Conservation (phyloP, 768 basidiomycete species). For the Myochromella boudieri region DNA sequence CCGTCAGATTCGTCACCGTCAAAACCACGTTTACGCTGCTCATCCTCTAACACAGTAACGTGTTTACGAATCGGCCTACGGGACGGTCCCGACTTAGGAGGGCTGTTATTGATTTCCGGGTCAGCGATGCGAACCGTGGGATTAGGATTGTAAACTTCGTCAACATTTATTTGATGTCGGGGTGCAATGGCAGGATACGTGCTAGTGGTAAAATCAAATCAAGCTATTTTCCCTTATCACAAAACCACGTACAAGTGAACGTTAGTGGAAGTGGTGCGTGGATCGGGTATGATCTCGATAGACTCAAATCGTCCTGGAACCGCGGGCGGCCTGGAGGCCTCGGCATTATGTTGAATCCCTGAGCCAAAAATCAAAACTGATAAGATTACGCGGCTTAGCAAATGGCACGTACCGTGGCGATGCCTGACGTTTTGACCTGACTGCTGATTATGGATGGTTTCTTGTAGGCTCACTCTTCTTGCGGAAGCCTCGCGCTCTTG, state of each 20-base stretch:
- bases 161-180: too few species aligned
- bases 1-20: slow-evolving; percentile 43
- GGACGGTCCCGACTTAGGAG: slow-evolving; percentile 19
- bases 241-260: slow-evolving; percentile 12
- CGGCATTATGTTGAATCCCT: slow-evolving; percentile 21
- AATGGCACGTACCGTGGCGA: slow-evolving; percentile 40
- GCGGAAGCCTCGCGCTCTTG: slow-evolving; percentile 47
- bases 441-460: slow-evolving; percentile 35
- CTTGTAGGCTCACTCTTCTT: slow-evolving; percentile 30
- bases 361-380: slow-evolving; percentile 18
- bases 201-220: too few species aligned
- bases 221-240: too few species aligned
- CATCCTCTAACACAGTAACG: slow-evolving; percentile 28
- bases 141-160: slow-evolving; percentile 38
- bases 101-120: slow-evolving; percentile 16
- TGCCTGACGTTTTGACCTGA: slow-evolving; percentile 43
- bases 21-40: slow-evolving; percentile 38
- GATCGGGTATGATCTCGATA: slow-evolving; percentile 13
- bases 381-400: slow-evolving; percentile 21
- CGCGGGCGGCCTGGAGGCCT: slow-evolving; percentile 18
- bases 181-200: too few species aligned
- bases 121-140: slow-evolving; percentile 20
- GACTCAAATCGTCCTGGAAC: slow-evolving; percentile 25
- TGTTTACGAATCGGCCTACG: slow-evolving; percentile 32
- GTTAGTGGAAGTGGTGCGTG: slow-evolving; percentile 12